Evolutionary conservation across 345 rosid species (phyloP), one percentile per base, ranked within the genome.

Genomic region (Clarkia xantiana): DNA sequence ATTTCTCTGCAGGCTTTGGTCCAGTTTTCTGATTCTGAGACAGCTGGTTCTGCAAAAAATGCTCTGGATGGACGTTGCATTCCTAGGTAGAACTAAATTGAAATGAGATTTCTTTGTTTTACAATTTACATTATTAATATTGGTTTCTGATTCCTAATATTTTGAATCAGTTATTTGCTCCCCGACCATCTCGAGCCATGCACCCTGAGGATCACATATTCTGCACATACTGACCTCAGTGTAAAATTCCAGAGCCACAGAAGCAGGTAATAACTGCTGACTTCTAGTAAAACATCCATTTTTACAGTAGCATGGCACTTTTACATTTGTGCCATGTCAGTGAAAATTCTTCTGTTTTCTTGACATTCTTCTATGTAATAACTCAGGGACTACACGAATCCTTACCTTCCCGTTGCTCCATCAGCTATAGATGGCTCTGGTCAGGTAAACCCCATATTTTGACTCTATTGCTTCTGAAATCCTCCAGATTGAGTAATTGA

Each of bases 171-270:
- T 36, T 93, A 93, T 73, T 82, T 87, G 65, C 91, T 93, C 64
- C 71, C 94, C 49, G 94, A 80, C 29, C 36, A 29, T 29, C 54
- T 78, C 59, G 83, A 74, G 22, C 80, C 80, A 13, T 93, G 95
- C 64, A 56, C 80, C 51, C 95, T 93, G 48, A 82, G 77, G 80
- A 87, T 93, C 65, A 84, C 97, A 49, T 93, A 87, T 67, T 93
- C 99, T 62, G 99, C 95, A 50, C 99, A 93, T 61, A 93, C 97
- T 49, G 97, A 93, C 71, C 61, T 93, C 77, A 93, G 95, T 58
- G 99, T 93, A 65, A 93, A 84, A 70, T 87, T 93, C 65, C 99
- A 93, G 76, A 78, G 88, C 62, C 96, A 87, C 61, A 76, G 95
- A 19, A 93, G 99, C 84, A 84, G 99, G 99, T 93, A 76, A 45